Conservation (phyloP, 345 rosid genomes). For the Lepidium sativum region DNA sequence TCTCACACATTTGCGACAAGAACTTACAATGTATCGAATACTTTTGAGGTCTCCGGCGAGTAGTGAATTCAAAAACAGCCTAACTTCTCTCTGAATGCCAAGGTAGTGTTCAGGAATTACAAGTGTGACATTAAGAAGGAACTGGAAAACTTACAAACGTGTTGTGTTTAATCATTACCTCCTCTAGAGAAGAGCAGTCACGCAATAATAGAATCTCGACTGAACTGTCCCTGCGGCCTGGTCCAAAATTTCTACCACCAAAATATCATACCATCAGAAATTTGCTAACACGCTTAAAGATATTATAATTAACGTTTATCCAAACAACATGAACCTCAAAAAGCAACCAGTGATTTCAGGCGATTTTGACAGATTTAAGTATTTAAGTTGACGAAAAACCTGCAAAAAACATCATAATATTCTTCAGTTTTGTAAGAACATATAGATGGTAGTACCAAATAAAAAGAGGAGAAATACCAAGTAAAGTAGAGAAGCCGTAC, state of each 20-base stretch:
- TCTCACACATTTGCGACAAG: background rate
- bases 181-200: constrained; percentile 62
- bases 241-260: constrained; percentile 53
- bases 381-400: constrained; percentile 67
- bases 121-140: background rate
- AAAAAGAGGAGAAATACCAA: background rate
- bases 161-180: constrained; percentile 35
- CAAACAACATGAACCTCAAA: constrained; percentile 46
- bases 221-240: constrained; percentile 38
- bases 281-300: background rate
- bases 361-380: constrained; percentile 59
- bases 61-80: constrained; percentile 47
- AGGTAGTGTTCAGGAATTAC: background rate
- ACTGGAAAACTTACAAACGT: background rate
- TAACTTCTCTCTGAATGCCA: constrained; percentile 59
- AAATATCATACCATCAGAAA: constrained; percentile 2
- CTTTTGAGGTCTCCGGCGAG: constrained; percentile 65
- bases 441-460: constrained; percentile 1
- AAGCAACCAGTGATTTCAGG: constrained; percentile 58
- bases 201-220: constrained; percentile 66
- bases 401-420: constrained; percentile 22
- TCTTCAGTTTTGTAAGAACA: background rate
- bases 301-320: background rate
- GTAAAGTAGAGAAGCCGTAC: constrained; percentile 24
- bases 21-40: constrained; percentile 59